These are phyloP conservation scores for Ruellia speciosa DNA, from an alignment of 305 asterid genomes.

Conservation along the genomic window DNA sequence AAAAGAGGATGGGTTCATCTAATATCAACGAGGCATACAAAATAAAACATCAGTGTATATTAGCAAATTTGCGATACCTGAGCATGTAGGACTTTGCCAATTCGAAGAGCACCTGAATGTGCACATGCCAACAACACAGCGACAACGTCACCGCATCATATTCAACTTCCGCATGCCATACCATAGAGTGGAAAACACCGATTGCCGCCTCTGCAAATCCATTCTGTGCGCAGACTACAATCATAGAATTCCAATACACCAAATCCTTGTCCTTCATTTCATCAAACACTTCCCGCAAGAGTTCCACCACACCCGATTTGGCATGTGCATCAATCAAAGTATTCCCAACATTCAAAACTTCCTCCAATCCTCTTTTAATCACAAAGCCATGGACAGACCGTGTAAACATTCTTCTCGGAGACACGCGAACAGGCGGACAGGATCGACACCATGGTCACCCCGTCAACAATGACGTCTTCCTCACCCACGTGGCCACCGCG, in stretches of 20 bases:
- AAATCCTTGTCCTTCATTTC: slow-evolving; percentile 55
- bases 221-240: slow-evolving; percentile 66
- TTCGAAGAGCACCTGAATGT: slow-evolving; percentile 64
- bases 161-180: slow-evolving; percentile 28
- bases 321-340: slow-evolving; percentile 77
- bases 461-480: slow-evolving; percentile 41
- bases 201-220: slow-evolving; percentile 54
- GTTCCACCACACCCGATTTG: slow-evolving; percentile 59
- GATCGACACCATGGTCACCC: slow-evolving; percentile 57
- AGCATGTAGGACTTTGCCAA: slow-evolving; percentile 62
- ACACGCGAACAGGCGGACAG: slow-evolving; percentile 69
- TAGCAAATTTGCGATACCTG: slow-evolving; percentile 40
- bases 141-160: slow-evolving; percentile 60
- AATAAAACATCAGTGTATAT: not conserved
- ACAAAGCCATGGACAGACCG: slow-evolving; percentile 61
- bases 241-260: slow-evolving; percentile 73
- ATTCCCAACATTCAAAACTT: slow-evolving; percentile 47
- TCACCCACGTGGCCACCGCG: slow-evolving; percentile 20
- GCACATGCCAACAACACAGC: slow-evolving; percentile 71
- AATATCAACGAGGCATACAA: not conserved
- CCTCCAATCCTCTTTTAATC: slow-evolving; percentile 51
- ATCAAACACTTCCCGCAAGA: slow-evolving; percentile 55
- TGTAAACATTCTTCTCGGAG: slow-evolving; percentile 41
- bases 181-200: slow-evolving; percentile 42
- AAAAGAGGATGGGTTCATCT: slow-evolving; percentile 1